Evolutionary conservation across 805 yeast species (phyloP).

Genomic region (Brettanomyces nanus): DNA sequence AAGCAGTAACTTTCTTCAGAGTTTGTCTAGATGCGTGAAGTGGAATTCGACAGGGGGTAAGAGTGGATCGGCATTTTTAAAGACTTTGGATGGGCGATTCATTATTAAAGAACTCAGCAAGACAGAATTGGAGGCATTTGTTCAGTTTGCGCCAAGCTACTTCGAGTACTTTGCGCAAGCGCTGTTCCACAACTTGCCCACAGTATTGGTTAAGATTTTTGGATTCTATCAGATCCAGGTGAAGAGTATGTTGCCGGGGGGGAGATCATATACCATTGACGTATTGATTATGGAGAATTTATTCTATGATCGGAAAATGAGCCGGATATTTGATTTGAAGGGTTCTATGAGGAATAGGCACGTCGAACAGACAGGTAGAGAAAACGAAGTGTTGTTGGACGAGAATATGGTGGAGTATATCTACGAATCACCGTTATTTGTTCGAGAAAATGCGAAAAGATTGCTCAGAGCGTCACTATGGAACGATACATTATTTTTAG

Average conservation of each 20-base stretch:
- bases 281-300: conserved; percentile 93
- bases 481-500: conserved; percentile 89
- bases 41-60: conserved; percentile 98
- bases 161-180: conserved; percentile 95
- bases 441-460: conserved; percentile 84
- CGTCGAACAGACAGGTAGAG: conserved; percentile 92
- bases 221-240: conserved; percentile 94
- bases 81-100: conserved; percentile 84
- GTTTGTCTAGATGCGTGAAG: conserved; percentile 84
- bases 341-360: conserved; percentile 98
- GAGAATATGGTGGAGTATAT: conserved; percentile 98
- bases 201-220: conserved; percentile 88
- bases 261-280: conserved; percentile 73
- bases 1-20: conserved; percentile 69
- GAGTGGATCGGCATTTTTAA: conserved; percentile 89
- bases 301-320: conserved; percentile 73
- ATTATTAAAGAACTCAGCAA: conserved; percentile 85
- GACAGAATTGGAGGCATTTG: conserved; percentile 86
- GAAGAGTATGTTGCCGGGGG: conserved; percentile 63
- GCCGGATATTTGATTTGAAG: conserved; percentile 87
- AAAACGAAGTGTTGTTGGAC: conserved; percentile 87
- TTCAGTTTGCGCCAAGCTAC: conserved; percentile 92
- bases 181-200: conserved; percentile 87
- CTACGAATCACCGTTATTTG: conserved; percentile 91
- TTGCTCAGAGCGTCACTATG: conserved; percentile 80